These are phyloP conservation scores for Drechmeria coniospora DNA, from an alignment of 2,329 filamentous ascomycete genomes.

Conservation along the genomic window DNA sequence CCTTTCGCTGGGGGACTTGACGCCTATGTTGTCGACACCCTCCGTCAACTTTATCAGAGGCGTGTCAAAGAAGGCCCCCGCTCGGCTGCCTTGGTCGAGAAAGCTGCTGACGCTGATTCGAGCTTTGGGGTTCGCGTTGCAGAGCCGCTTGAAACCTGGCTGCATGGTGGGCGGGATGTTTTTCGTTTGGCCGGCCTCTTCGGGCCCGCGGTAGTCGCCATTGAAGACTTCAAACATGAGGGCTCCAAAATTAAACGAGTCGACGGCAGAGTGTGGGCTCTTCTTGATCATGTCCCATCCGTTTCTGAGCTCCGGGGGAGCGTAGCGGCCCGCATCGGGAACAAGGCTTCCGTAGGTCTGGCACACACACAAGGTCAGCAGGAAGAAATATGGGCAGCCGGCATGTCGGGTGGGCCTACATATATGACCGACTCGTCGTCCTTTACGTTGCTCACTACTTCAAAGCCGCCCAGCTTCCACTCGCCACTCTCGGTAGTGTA, in stretches of 20 bases:
- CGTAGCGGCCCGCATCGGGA: conserved; percentile 71
- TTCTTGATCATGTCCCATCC: conserved; percentile 90
- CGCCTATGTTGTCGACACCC: conserved; percentile 78
- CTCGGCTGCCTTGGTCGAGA: conserved; percentile 71
- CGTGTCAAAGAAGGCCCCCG: conserved; percentile 81
- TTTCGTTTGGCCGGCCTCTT: conserved; percentile 75
- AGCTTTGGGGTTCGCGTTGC: conserved; percentile 79
- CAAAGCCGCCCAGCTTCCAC: conserved; percentile 92
- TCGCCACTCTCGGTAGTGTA: conserved; percentile 94
- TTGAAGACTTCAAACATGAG: conserved; percentile 88
- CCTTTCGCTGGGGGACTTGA: conserved; percentile 72
- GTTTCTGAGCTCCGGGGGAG: conserved; percentile 68
- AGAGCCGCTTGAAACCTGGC: conserved; percentile 74
- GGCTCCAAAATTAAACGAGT: conserved; percentile 75
- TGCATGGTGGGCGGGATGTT: conserved; percentile 80
- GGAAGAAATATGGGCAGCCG: too few species aligned
- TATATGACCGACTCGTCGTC: conserved; percentile 92
- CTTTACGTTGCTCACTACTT: conserved; percentile 85
- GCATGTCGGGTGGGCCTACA: conserved; percentile 23
- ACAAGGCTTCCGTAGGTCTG: conserved; percentile 77
- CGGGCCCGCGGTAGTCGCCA: conserved; percentile 57
- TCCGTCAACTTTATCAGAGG: conserved; percentile 84
- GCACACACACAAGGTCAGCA: too few species aligned
- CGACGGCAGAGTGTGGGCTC: conserved; percentile 64
- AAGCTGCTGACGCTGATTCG: conserved; percentile 74